phyloP scores from a whole-genome alignment of 2,329 filamentous ascomycete genomes.

The Erysiphe neolycopersici region DNA sequence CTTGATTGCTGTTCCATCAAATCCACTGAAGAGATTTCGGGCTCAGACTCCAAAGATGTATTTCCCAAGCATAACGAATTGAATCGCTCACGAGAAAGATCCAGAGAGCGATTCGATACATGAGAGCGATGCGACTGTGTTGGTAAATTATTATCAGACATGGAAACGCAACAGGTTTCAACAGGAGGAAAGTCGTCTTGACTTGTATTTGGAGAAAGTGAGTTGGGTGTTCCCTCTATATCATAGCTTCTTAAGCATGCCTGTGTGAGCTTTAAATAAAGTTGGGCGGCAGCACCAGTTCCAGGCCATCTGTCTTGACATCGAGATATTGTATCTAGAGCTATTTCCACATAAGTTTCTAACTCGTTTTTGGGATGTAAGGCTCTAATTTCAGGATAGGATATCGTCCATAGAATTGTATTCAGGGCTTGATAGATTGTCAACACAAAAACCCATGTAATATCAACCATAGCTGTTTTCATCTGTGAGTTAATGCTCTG shows the following conservation, averaged over 20 bases:
- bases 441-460: conserved; percentile 85
- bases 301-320: conserved; percentile 83
- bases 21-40: neutral
- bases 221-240: conserved; percentile 21
- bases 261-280: conserved; percentile 64
- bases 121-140: conserved; percentile 4
- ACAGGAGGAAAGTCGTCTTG: neutral
- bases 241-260: conserved; percentile 80
- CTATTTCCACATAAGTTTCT: conserved; percentile 43
- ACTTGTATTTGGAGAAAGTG: conserved; percentile 20
- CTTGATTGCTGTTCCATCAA: conserved; percentile 16
- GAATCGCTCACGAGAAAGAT: conserved; percentile 18
- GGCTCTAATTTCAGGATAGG: conserved; percentile 58
- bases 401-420: conserved; percentile 73
- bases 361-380: conserved; percentile 49
- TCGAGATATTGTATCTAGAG: conserved; percentile 51
- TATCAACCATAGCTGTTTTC: conserved; percentile 45
- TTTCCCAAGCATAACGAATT: conserved; percentile 32
- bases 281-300: conserved; percentile 53
- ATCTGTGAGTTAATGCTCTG: conserved; percentile 59
- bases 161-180: conserved; percentile 14
- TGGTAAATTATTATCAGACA: conserved; percentile 20
- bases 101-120: conserved; percentile 17
- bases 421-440: conserved; percentile 81
- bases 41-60: conserved; percentile 21